Evolutionary conservation across 83 land plant species (phyloP).

Genomic region (Picea engelmannii): DNA sequence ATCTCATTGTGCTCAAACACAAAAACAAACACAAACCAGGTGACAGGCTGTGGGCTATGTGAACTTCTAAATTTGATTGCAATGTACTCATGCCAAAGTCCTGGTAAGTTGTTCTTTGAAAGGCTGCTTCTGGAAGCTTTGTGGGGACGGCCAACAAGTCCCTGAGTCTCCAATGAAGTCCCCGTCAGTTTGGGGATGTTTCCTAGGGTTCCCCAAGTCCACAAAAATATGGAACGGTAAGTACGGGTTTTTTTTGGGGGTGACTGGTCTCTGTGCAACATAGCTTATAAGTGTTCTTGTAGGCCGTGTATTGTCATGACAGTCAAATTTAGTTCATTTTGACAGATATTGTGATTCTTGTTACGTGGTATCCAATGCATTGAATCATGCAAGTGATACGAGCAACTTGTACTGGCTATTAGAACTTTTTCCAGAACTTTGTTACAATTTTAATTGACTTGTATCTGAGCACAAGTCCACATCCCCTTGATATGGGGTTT

Average conservation of each 20-base stretch:
- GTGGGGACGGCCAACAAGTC: too few species aligned
- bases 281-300: too few species aligned
- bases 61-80: background rate
- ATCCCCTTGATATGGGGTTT: background rate
- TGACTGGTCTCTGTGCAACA: too few species aligned
- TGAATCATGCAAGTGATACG: background rate
- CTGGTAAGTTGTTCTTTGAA: constrained; percentile 49
- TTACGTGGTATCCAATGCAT: background rate
- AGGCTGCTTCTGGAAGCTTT: background rate
- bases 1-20: too few species aligned
- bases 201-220: too few species aligned
- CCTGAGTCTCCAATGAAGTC: too few species aligned
- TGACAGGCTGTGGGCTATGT: too few species aligned
- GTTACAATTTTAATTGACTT: background rate
- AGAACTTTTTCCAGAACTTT: background rate
- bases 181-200: too few species aligned
- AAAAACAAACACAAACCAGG: too few species aligned
- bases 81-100: background rate
- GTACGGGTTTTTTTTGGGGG: too few species aligned
- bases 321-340: background rate
- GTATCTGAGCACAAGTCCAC: background rate
- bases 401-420: background rate
- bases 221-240: too few species aligned
- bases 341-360: background rate
- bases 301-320: too few species aligned